A percentile compares a stretch with the other conserved stretches of the same genome.
These are phyloP conservation scores for Backusella australiensis DNA, from an alignment of 192 early-diverging fungal genomes.

Conservation along the genomic window DNA sequence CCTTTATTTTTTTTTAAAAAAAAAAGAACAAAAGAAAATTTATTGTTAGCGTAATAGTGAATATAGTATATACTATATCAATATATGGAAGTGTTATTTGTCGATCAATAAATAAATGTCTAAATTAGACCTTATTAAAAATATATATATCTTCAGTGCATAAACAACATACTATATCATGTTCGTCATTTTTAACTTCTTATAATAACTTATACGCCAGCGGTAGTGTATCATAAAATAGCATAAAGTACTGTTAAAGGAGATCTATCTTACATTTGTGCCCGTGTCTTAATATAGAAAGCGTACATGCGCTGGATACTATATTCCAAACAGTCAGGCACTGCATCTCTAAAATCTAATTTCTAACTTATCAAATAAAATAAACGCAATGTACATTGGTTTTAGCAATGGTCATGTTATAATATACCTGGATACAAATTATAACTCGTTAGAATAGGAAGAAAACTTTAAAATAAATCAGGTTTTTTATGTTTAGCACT, in stretches of 20 bases:
- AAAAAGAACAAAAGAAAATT: neutral
- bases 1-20: too few relatives aligned
- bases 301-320: neutral
- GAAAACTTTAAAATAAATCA: conserved; percentile 7
- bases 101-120: neutral
- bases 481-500: neutral
- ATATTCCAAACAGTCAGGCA: neutral
- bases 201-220: too few relatives aligned
- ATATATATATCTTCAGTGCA: too few relatives aligned
- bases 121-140: neutral
- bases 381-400: neutral
- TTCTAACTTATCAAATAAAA: neutral
- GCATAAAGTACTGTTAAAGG: neutral
- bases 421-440: conserved; percentile 4
- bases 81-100: neutral
- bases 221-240: too few relatives aligned
- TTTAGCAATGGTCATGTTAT: conserved; percentile 4
- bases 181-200: neutral
- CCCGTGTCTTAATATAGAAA: neutral
- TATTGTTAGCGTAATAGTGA: neutral
- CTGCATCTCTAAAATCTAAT: neutral
- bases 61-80: neutral
- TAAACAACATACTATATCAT: neutral
- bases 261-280: neutral
- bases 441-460: conserved; percentile 2